Evolutionary conservation across 1,284 basidiomycete genomes (phyloP).

Genomic region (Fomitopsis pinicola): DNA sequence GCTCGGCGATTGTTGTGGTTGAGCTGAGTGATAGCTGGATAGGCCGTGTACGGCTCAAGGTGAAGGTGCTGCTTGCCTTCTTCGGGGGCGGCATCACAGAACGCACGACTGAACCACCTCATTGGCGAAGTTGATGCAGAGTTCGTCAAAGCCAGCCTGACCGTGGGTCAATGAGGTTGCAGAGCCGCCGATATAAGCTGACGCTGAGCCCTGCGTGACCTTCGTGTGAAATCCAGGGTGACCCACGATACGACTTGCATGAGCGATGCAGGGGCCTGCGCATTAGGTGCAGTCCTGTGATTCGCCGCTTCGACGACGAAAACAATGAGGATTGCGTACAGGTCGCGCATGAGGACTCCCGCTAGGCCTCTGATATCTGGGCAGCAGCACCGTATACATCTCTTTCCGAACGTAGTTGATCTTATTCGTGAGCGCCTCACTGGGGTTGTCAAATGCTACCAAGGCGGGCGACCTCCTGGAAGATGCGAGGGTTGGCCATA

Average conservation of each 20-base stretch:
- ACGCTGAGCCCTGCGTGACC: conserved; percentile 54
- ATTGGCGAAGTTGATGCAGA: conserved; percentile 83
- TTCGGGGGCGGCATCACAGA: conserved; percentile 33
- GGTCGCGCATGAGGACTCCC: conserved; percentile 77
- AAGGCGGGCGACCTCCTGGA: conserved; percentile 69
- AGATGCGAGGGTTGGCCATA: conserved; percentile 58
- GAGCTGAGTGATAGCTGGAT: conserved; percentile 79
- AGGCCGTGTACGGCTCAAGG: conserved; percentile 70
- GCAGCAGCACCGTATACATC: conserved; percentile 78
- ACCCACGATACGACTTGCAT: conserved; percentile 78
- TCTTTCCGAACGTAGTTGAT: conserved; percentile 88
- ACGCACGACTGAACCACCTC: conserved; percentile 83
- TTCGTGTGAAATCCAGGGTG: conserved; percentile 82
- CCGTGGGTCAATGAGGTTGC: conserved; percentile 73
- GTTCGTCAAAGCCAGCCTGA: conserved; percentile 83
- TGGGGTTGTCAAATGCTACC: conserved; percentile 73
- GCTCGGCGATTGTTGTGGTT: conserved; percentile 77
- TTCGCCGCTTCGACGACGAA: conserved; percentile 91
- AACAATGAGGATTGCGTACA: conserved; percentile 90
- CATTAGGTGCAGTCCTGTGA: conserved; percentile 65
- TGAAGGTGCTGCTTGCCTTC: conserved; percentile 38
- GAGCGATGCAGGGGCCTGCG: conserved; percentile 47
- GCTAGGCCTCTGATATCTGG: conserved; percentile 68
- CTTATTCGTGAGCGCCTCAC: conserved; percentile 78
- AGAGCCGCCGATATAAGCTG: conserved; percentile 54